These are phyloP conservation scores for Dendrobium officinale DNA, from an alignment of 106 monocot species.

Conservation along the genomic window DNA sequence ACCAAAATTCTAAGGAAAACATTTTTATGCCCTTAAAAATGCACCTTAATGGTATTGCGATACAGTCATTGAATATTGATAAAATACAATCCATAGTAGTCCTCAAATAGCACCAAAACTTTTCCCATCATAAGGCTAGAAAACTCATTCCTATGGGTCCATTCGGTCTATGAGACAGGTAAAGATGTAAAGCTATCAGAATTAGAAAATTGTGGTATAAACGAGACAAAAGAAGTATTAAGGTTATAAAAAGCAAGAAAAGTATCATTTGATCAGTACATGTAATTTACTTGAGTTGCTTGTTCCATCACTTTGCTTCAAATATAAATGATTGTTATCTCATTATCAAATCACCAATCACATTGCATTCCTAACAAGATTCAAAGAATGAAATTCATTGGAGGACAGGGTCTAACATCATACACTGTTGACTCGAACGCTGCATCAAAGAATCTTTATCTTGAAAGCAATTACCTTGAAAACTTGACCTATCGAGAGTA, in stretches of 20 bases:
- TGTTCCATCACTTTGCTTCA: background rate
- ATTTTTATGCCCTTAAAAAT: background rate
- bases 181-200: background rate
- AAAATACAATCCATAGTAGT: background rate
- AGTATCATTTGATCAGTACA: background rate
- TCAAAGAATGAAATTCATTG: background rate
- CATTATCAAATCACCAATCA: background rate
- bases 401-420: constrained; percentile 5
- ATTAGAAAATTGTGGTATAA: background rate
- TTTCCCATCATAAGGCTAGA: background rate
- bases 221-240: background rate
- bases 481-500: constrained; percentile 42
- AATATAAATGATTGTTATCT: background rate
- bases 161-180: background rate
- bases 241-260: background rate
- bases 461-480: constrained; percentile 72
- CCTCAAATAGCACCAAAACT: background rate
- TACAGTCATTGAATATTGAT: background rate
- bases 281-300: background rate
- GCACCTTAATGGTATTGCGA: background rate
- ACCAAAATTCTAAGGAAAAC: too few relatives aligned
- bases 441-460: constrained; percentile 31
- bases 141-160: background rate
- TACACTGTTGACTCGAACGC: constrained; percentile 56
- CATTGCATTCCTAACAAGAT: background rate